Percentiles rank a stretch among this genome's conserved stretches.
Conservation (phyloP, 306 rosid species). For the Arachis hypogaea region DNA sequence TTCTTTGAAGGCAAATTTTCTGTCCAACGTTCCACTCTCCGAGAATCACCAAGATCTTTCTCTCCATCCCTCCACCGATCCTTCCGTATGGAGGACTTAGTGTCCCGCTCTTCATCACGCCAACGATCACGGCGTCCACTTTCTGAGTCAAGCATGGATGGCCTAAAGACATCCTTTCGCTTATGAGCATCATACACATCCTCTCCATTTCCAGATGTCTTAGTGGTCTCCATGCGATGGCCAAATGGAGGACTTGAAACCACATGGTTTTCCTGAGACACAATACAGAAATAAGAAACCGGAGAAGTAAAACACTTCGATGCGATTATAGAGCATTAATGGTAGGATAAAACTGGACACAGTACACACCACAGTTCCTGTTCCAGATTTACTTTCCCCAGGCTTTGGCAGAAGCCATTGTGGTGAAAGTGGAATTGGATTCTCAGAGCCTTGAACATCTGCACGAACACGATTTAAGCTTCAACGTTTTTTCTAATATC, state of each 20-base stretch:
- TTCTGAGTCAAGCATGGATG: conserved; percentile 80
- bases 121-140: conserved; percentile 76
- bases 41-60: conserved; percentile 69
- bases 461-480: conserved; percentile 40
- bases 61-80: conserved; percentile 95
- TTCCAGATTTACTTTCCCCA: conserved; percentile 80
- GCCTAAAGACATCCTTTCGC: conserved; percentile 89
- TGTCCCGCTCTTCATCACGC: conserved; percentile 97
- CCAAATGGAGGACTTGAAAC: conserved; percentile 53
- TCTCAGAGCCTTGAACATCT: conserved; percentile 78
- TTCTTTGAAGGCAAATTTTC: conserved; percentile 57
- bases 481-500: not conserved
- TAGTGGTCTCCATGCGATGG: conserved; percentile 51
- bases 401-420: conserved; percentile 94
- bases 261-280: conserved; percentile 58
- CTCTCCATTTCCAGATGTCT: conserved; percentile 65
- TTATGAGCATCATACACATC: conserved; percentile 54
- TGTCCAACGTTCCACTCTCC: conserved; percentile 69
- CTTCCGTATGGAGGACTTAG: conserved; percentile 72
- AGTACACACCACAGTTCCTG: conserved; percentile 64
- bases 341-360: not conserved
- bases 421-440: conserved; percentile 86
- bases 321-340: conserved; percentile 20
- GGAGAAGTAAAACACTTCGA: not conserved
- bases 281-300: conserved; percentile 6